phyloP scores from a whole-genome alignment of 75 land plant species.

The Azolla pinnata region DNA sequence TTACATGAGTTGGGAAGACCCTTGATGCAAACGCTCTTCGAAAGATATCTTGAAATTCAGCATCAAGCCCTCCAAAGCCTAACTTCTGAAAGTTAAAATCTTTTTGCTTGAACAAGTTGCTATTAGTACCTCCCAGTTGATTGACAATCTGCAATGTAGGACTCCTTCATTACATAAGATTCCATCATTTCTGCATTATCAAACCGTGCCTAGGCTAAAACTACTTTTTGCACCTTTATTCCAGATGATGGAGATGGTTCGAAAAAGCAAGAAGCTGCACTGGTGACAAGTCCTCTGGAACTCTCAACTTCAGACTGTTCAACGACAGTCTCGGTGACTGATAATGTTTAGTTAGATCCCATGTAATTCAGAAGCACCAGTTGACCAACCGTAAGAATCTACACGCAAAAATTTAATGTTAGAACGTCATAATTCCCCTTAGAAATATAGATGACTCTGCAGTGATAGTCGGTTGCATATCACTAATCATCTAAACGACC shows the following conservation, averaged over 20 bases:
- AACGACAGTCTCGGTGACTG: constrained; percentile 55
- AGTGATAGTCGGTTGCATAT: no score
- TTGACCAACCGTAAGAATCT: constrained; percentile 85
- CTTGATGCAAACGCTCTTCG: constrained; percentile 99
- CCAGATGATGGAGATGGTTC: constrained; percentile 65
- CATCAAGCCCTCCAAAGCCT: constrained; percentile 90
- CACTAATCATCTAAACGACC: no score
- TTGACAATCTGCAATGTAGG: constrained; percentile 59
- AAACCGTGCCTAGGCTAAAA: not conserved
- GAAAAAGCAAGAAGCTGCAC: constrained; percentile 62
- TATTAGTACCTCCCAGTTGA: constrained; percentile 77
- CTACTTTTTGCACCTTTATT: constrained; percentile 47
- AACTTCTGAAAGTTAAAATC: constrained; percentile 84
- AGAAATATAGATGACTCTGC: not conserved
- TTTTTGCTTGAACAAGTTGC: constrained; percentile 78
- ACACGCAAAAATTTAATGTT: constrained; percentile 2
- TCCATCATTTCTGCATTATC: not conserved
- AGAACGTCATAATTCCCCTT: not conserved
- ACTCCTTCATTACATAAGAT: not conserved
- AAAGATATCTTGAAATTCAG: constrained; percentile 87
- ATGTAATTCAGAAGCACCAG: constrained; percentile 65
- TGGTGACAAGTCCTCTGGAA: constrained; percentile 47
- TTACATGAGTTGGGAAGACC: constrained; percentile 92
- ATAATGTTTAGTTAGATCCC: constrained; percentile 69
- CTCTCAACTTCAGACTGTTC: constrained; percentile 34